Conservation (phyloP, 208 protist species). For the Wallacemonas sp. region DNA sequence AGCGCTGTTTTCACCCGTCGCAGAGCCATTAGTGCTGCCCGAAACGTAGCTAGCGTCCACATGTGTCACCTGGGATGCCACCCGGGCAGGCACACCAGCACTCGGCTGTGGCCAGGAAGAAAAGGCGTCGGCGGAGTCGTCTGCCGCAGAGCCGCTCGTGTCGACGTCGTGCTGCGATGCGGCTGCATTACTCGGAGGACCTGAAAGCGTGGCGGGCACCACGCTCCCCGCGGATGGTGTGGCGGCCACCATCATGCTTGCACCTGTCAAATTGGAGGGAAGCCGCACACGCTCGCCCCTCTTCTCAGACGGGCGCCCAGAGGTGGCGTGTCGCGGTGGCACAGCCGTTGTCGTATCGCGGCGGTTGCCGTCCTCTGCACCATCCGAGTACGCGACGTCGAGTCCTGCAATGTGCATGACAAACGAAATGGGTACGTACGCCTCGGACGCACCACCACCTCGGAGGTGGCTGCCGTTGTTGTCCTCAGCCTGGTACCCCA, state of each 20-base stretch:
- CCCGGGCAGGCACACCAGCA: background rate
- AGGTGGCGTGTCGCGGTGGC: background rate
- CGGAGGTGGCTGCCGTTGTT: background rate
- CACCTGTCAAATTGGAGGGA: background rate
- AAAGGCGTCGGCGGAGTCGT: no score
- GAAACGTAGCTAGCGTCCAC: slow-evolving; percentile 11
- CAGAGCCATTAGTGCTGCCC: slow-evolving; percentile 2
- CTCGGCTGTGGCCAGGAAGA: no score
- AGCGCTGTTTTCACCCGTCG: background rate
- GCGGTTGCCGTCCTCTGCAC: background rate
- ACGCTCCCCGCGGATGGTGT: background rate
- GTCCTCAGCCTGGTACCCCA: background rate
- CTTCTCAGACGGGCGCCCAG: background rate
- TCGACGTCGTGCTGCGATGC: background rate
- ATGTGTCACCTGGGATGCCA: slow-evolving; percentile 1
- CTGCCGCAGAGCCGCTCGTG: no score
- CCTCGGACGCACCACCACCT: background rate
- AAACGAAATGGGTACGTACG: slow-evolving; percentile 7
- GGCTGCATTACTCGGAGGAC: background rate
- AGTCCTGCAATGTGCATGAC: slow-evolving; percentile 13
- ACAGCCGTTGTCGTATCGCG: background rate
- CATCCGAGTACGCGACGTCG: slow-evolving; percentile 4
- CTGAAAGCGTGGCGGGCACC: background rate
- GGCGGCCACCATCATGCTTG: background rate
- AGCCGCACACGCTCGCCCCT: background rate